Percentiles rank a stretch among this genome's conserved stretches.
phyloP scores from a whole-genome alignment of 2,329 filamentous ascomycete species.

The Talaromyces sp. region DNA sequence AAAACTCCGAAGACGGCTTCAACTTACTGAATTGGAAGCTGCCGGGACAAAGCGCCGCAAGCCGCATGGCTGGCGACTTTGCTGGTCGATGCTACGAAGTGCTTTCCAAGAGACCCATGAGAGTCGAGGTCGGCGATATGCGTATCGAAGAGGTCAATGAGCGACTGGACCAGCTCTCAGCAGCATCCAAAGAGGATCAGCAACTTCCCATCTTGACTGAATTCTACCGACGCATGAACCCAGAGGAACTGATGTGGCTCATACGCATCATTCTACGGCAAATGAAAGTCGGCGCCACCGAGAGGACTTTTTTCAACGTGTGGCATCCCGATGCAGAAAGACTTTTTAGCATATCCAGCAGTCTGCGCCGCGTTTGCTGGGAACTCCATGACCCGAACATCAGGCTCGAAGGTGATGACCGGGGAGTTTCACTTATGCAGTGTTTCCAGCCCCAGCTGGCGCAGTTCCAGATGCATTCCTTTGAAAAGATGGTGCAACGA shows the following conservation, averaged over 20 bases:
- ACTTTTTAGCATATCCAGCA: constrained; percentile 86
- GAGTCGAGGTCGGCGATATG: constrained; percentile 69
- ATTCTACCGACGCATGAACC: constrained; percentile 88
- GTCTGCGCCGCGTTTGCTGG: constrained; percentile 87
- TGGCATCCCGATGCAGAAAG: constrained; percentile 76
- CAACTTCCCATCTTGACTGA: constrained; percentile 74
- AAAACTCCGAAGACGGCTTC: constrained; percentile 81
- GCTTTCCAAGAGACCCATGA: constrained; percentile 75
- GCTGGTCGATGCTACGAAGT: constrained; percentile 83
- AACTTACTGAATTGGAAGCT: constrained; percentile 89
- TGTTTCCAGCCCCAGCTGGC: constrained; percentile 96
- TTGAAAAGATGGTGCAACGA: constrained; percentile 71
- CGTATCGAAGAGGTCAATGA: constrained; percentile 86
- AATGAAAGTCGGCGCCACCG: constrained; percentile 71
- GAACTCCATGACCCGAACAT: constrained; percentile 72
- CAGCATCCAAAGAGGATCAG: constrained; percentile 72
- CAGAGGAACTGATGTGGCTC: constrained; percentile 89
- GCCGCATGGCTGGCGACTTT: constrained; percentile 79
- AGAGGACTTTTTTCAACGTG: constrained; percentile 78
- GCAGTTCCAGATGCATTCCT: constrained; percentile 79
- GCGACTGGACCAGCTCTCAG: constrained; percentile 71
- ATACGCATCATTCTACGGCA: constrained; percentile 86
- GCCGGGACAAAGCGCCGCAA: constrained; percentile 62
- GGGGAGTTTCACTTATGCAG: constrained; percentile 77
- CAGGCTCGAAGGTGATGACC: constrained; percentile 68